These are phyloP conservation scores for Myrmaecium sp. DNA, from an alignment of 2,329 filamentous ascomycete species.

Conservation along the genomic window DNA sequence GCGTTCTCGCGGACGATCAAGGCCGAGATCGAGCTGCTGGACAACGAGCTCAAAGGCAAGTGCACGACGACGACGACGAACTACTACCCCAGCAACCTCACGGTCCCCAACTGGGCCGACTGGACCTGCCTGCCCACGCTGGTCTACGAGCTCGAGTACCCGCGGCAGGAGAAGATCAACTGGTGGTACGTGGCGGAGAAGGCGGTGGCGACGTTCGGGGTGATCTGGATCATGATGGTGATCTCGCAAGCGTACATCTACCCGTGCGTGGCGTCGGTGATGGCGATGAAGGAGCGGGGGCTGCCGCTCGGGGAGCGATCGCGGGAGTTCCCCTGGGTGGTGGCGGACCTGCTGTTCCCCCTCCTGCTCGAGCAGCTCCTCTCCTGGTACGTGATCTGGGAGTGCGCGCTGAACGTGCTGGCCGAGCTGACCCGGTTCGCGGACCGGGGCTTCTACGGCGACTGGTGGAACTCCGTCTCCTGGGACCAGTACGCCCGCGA, in stretches of 20 bases:
- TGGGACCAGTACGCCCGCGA: conserved; percentile 68
- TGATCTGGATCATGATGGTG: conserved; percentile 65
- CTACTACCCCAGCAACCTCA: conserved; percentile 55
- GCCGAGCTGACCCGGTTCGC: conserved; percentile 64
- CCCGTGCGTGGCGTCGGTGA: conserved; percentile 50
- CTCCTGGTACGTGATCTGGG: conserved; percentile 70
- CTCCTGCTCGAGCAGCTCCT: conserved; percentile 66
- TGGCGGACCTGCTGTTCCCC: conserved; percentile 61
- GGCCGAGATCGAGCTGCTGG: conserved; percentile 46
- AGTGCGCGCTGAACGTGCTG: conserved; percentile 48
- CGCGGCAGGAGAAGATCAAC: conserved; percentile 50
- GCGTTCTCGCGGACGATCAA: conserved; percentile 49
- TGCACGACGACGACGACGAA: conserved; percentile 27
- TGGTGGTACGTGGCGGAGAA: conserved; percentile 66
- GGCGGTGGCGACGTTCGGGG: conserved; percentile 48
- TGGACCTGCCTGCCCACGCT: conserved; percentile 61
- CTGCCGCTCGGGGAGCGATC: conserved; percentile 45
- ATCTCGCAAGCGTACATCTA: conserved; percentile 64
- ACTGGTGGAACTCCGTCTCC: conserved; percentile 36
- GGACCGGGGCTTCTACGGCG: conserved; percentile 50
- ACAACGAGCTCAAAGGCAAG: conserved; percentile 49
- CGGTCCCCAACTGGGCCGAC: conserved; percentile 46
- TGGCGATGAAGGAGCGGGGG: conserved; percentile 49
- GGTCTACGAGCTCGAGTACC: conserved; percentile 67
- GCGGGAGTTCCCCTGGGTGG: conserved; percentile 53